Base-by-base conservation (phyloP, 2,329 filamentous ascomycete species). In the Fonsecaea nubica region DNA sequence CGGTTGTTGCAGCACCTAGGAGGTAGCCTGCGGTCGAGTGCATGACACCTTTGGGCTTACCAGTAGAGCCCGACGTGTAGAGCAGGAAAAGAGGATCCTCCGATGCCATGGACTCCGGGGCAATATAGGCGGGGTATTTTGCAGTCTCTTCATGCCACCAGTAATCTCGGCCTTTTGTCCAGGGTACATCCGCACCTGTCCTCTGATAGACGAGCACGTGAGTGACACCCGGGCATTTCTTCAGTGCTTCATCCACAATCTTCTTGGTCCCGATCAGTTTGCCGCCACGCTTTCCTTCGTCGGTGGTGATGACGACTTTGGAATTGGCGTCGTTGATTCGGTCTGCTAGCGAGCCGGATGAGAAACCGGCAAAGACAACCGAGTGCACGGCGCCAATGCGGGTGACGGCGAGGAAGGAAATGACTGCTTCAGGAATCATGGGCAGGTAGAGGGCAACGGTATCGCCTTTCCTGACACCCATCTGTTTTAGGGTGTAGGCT, bases 81-180 rank as follows among this genome's bases (percentile, higher is more conserved):
- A 99, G 90, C 66, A 99, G 84, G 88, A 98, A 99, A 8, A 99
- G 87, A 64, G 95, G 95, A 76, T 99, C 95, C 80, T 99, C 95
- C 0, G 95, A 91, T 84, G 87, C 92, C 86, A 99, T 90, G 71
- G 88, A 81, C 84, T 96, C 93, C 10, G 94, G 93, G 35, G 94
- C 84, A 76, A 96, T 90, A 85, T 98, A 98, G 74, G 88, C 86
- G 70, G 95, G 95, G 87, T 92, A 98, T 84, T 97, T 98, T 79
- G 96, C 92, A 63, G 94, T 89, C 86, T 98, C 94, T 83, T 98
- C 95, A 80, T 98, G 93, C 95, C 95, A 99, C 95, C 95, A 99
- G 77, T 88, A 86, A 80, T 99, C 95, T 75, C 95, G 89, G 72
- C 92, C 93, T 72, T 87, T 81, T 60, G 92, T 96, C 91, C 91